Base-by-base conservation (phyloP, 2,329 filamentous ascomycete genomes). In the Ophiostoma australiae region DNA sequence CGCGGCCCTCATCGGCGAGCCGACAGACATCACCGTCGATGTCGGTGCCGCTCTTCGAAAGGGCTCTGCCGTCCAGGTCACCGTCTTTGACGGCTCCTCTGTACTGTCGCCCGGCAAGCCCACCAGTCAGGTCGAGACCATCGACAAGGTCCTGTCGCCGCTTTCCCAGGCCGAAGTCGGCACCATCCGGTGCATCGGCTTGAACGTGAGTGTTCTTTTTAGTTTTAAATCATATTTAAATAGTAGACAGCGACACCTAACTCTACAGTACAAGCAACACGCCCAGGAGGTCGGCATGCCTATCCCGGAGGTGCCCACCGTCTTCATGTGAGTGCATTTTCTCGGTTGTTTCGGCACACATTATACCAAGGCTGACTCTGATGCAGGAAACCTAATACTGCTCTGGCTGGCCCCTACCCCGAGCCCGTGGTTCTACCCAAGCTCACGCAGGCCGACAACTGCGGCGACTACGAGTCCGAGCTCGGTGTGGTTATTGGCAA, bases 11-110 rank as follows among this genome's bases (percentile, higher is more conserved):
- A 84, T 89, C 74, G 87, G 86, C 44, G 83, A 89, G 75, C 87
- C 87, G 1, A 78, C 82, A 44, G 82, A 86, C 72, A 77, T 80
- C 31, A 77, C 81, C 11, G 73, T 87, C 41, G 87, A 90, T 75
- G 84, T 90, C 65, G 87, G 87, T 65, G 77, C 83, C 35, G 87
- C 87, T 20, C 77, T 88, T 37, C 83, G 83, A 73, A 82, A 85
- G 66, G 85, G 85, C 48, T 79, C 86, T 73, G 84, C 88, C 58
- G 86, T 90, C 48, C 75, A 81, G 37, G 86, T 87, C 66, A 81
- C 81, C 58, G 80, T 87, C 7, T 89, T 86, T 79, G 86, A 84
- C 33, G 87, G 88, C 23, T 80, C 79, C 1, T 90, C 88, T 1
- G 84, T 88, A 1, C 78, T 90, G 66, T 80, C 78, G 33, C 83